Base-by-base conservation (phyloP, 2,329 filamentous ascomycete genomes). In the Elsinoe ampelina region DNA sequence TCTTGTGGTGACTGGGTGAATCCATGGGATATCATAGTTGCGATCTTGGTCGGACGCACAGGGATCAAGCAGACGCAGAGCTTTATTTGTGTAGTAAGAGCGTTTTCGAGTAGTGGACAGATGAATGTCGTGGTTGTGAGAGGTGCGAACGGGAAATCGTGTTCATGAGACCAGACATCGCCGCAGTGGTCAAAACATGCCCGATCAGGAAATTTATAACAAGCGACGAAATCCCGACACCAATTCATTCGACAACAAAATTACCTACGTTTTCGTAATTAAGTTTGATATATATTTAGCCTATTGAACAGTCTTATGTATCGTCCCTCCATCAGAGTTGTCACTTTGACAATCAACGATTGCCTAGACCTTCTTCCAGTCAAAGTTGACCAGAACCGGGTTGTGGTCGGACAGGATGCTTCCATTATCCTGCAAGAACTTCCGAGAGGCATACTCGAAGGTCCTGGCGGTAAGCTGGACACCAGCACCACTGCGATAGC, bases 341-440 rank as follows among this genome's bases (percentile, higher is more conserved):
- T n/a, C n/a, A n/a, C n/a, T n/a, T n/a, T n/a, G n/a, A n/a, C n/a
- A n/a, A n/a, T n/a, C n/a, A n/a, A n/a, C n/a, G n/a, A n/a, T n/a
- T n/a, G n/a, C n/a, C 26, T 54, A 54, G 5, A 55, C 52, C 39
- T 34, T 42, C 19, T 42, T 45, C 52, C 36, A 55, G 20, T 55
- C 36, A 11, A 83, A 76, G 63, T 77, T 71, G n/a, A 80, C 77
- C n/a, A 74, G 70, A 57, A 86, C 72, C 1, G 82, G 82, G 67
- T 86, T 84, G 65, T 86, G 83, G 65, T 86, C 83, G 1, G 79
- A 79, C 22, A 86, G 71, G 15, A 84, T 72, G 59, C 66, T 76
- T 26, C 80, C 81, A 60, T 82, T 71, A 2, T 72, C 48, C 64
- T 83, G 77, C 12, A 85, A 67, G 70, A 86, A 87, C 62, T 73